Conservation (phyloP, 345 rosid species). For the Arabidopsis thaliana region TAIR10.1 NC_003070.9:17379501-17380000, state of each 20-base stretch:
- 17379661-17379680: background rate
- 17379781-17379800: background rate
- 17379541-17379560: background rate
- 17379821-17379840: background rate
- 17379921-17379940: background rate
- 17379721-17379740: background rate
- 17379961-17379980: background rate
- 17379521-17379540: background rate
- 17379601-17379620: background rate
- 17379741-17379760: background rate
- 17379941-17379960: background rate
- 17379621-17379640: slow-evolving; percentile 5
- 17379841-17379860: background rate
- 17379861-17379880: slow-evolving; percentile 16
- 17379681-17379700: background rate
- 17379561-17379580: background rate
- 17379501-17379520: too few relatives aligned
- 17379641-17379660: background rate
- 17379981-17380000: background rate
- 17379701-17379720: background rate
- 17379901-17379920: background rate
- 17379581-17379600: slow-evolving; percentile 7
- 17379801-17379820: background rate
- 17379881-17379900: background rate
- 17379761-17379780: background rate